Conservation (phyloP, 78 protist genomes). For the Capsaspora owczarzaki region DNA sequence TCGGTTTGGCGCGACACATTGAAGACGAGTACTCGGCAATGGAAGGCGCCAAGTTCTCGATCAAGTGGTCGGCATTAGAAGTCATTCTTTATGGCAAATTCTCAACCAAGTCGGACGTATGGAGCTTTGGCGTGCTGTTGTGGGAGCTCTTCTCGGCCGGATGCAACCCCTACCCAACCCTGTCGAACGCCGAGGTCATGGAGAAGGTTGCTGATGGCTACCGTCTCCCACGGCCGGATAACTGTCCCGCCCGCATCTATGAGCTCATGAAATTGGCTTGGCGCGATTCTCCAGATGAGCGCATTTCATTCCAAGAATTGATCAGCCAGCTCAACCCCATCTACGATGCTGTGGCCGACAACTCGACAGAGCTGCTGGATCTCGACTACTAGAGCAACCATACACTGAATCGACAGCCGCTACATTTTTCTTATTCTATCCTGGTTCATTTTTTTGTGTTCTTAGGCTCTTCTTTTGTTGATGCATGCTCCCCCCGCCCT, state of each 20-base stretch:
- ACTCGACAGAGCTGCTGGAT: no score
- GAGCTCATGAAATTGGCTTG: background rate
- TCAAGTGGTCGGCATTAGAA: conserved; percentile 4
- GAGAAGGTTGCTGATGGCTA: background rate
- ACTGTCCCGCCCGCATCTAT: background rate
- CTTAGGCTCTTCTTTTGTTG: no score
- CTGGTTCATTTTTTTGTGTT: no score
- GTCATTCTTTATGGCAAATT: background rate
- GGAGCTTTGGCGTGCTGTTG: background rate
- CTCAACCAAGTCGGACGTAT: background rate
- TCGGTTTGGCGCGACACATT: background rate
- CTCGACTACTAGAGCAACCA: no score
- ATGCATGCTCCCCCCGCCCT: no score
- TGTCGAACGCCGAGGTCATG: background rate
- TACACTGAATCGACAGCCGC: no score
- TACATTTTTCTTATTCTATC: no score
- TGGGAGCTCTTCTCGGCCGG: background rate
- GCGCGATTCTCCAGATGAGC: background rate
- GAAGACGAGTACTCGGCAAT: conserved; percentile 7
- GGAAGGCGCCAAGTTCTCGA: conserved; percentile 3
- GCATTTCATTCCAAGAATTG: background rate
- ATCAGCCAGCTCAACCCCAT: background rate
- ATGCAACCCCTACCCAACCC: background rate
- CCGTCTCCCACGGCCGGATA: background rate
- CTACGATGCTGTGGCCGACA: no score